phyloP scores from a whole-genome alignment of 2,329 filamentous ascomycete genomes.

The Stromatinia cepivora region DNA sequence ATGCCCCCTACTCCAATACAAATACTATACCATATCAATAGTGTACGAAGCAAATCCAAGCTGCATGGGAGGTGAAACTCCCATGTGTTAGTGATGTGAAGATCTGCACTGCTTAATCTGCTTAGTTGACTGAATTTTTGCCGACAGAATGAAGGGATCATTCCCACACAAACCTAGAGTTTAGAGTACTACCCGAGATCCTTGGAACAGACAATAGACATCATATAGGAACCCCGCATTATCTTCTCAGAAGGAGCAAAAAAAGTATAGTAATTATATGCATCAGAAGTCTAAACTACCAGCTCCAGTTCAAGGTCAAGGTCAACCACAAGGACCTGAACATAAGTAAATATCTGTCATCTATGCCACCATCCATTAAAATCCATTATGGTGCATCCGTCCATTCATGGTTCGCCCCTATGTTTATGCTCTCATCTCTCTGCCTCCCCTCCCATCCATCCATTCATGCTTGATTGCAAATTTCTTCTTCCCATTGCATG shows the following conservation, averaged over 20 bases:
- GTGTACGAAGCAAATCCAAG: background rate
- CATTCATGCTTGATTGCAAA: slow-evolving; percentile 1
- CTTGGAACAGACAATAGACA: no score
- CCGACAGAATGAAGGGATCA: no score
- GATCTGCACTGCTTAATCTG: background rate
- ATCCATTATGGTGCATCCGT: background rate
- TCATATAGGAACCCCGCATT: no score
- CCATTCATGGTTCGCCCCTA: background rate
- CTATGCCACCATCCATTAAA: background rate
- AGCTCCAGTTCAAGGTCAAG: background rate
- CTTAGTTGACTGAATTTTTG: no score
- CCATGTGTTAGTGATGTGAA: background rate
- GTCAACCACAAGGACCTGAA: background rate
- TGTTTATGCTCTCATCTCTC: background rate
- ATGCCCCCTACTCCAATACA: background rate
- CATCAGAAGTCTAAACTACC: background rate
- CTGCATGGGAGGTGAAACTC: background rate
- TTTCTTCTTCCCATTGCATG: background rate
- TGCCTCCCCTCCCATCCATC: background rate
- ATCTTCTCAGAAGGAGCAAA: no score
- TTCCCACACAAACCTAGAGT: no score
- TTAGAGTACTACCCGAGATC: no score
- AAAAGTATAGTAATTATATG: no score
- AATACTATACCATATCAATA: background rate
- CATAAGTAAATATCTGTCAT: background rate